These are phyloP conservation scores for Coemansia sp. DNA, from an alignment of 192 early-diverging fungal genomes.

Conservation along the genomic window DNA sequence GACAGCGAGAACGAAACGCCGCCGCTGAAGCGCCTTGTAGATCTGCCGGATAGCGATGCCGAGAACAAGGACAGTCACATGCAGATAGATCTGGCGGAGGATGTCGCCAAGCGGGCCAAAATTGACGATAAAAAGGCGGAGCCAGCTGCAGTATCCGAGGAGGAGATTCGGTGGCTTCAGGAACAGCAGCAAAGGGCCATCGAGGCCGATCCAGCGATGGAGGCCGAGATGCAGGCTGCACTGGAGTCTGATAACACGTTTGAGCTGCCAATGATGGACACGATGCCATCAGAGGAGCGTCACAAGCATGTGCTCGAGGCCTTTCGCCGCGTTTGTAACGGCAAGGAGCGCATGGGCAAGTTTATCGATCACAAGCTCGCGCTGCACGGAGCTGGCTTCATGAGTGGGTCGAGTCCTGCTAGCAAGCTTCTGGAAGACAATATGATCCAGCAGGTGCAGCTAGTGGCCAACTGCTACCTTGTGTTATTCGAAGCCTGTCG, in stretches of 20 bases:
- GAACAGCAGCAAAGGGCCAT: constrained; percentile 3
- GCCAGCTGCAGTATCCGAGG: background rate
- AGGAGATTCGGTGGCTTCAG: background rate
- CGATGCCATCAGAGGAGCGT: constrained; percentile 13
- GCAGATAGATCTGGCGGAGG: constrained; percentile 40
- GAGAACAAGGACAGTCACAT: constrained; percentile 17
- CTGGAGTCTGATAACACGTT: constrained; percentile 12
- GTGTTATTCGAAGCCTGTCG: constrained; percentile 2
- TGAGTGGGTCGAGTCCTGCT: constrained; percentile 27
- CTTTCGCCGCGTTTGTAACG: constrained; percentile 17
- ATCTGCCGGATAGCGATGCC: constrained; percentile 15
- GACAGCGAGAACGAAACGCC: background rate
- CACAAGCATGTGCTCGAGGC: constrained; percentile 14
- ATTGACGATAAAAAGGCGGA: constrained; percentile 1
- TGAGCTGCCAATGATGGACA: constrained; percentile 9
- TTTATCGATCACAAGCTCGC: constrained; percentile 30
- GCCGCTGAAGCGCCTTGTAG: background rate
- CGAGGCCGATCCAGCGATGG: constrained; percentile 19
- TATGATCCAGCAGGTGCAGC: constrained; percentile 39
- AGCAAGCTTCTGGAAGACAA: constrained; percentile 36
- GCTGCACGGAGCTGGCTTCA: background rate
- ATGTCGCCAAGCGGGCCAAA: constrained; percentile 44
- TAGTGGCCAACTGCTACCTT: constrained; percentile 42
- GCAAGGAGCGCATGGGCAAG: constrained; percentile 13
- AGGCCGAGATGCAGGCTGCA: constrained; percentile 11